Conservation (phyloP, 345 rosid genomes). For the Viola odorata region DNA sequence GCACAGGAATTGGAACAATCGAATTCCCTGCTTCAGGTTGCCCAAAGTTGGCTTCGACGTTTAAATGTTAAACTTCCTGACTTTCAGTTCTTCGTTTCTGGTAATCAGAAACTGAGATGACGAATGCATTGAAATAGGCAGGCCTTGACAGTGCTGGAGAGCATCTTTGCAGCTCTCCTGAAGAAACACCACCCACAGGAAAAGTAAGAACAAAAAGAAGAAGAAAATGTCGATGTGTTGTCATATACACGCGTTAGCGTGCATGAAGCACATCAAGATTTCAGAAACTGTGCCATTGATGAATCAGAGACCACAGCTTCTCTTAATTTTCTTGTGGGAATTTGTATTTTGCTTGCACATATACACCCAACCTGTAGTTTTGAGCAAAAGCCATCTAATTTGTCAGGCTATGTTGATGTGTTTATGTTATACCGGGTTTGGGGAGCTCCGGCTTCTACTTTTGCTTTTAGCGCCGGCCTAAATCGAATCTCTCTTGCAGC, state of each 20-base stretch:
- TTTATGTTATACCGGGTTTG: too few relatives aligned
- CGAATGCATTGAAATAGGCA: constrained; percentile 9
- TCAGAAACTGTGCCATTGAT: too few relatives aligned
- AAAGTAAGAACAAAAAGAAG: not conserved
- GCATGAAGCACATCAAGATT: too few relatives aligned
- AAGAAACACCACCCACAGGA: not conserved
- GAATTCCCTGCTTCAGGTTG: constrained; percentile 33
- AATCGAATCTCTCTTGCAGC: too few relatives aligned
- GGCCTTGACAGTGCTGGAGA: not conserved
- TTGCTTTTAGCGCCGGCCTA: too few relatives aligned
- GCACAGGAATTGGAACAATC: constrained; percentile 37
- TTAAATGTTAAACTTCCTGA: constrained; percentile 49
- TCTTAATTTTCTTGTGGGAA: not conserved
- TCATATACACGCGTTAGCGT: too few relatives aligned
- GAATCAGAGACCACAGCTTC: too few relatives aligned
- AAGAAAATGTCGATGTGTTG: too few relatives aligned
- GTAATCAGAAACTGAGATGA: constrained; percentile 39
- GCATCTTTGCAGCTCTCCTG: not conserved
- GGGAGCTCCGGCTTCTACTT: too few relatives aligned
- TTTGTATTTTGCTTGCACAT: constrained; percentile 5
- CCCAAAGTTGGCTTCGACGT: constrained; percentile 44
- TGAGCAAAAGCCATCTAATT: not conserved
- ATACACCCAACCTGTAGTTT: not conserved
- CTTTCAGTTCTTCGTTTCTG: constrained; percentile 45
- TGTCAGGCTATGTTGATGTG: constrained; percentile 1